Evolutionary conservation across 805 yeast genomes (phyloP), one percentile per base, ranked within the genome.

Genomic region (Ogataea nonfermentans): DNA sequence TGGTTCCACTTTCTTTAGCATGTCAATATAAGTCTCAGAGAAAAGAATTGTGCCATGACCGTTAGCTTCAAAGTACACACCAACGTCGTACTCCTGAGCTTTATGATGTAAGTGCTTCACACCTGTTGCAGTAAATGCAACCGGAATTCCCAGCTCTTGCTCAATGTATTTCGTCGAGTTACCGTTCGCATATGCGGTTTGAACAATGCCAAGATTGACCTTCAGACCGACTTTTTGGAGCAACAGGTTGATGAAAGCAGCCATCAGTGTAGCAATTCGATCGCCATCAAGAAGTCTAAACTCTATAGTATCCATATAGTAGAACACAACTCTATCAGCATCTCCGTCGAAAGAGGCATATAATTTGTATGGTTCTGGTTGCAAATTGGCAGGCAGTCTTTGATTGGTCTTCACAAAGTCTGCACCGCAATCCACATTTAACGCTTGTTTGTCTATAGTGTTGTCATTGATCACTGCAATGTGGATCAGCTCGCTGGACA

Each of bases 41-140:
- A 93, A 93, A 14, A 88, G 70, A 6, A 91, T 95, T 0, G 99
- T 93, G 10, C 99, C 99, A 59, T 93, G 99, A n/a, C 99, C 99
- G 59, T 93, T 93, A 38, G 99, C 99, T 67, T 93, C 99, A 54
- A 93, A 93, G 65, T 93, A 93, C 11, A 93, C 81, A 17, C 99
- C 99, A 46, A 91, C 74, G 55, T 89, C 98, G 56, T 76, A 93
- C 29, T 78, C 73, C 44, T 74, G 78, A 1, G 95, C 93, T 35
- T 89, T 95, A 56, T 91, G 97, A 60, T 93, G 99, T 48, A 93
- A 69, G 65, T 93, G 95, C 63, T 93, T 93, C 24, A 93, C 99
- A 27, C 99, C 99, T 2, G 99, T 93, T 29, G 95, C 83, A 0
- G 98, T 86, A 61, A 91, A 86, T 1, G 78, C 77, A 4, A 88